Conservation (phyloP, 73 alveolate genomes). For the Paramecium primaurelia region DNA sequence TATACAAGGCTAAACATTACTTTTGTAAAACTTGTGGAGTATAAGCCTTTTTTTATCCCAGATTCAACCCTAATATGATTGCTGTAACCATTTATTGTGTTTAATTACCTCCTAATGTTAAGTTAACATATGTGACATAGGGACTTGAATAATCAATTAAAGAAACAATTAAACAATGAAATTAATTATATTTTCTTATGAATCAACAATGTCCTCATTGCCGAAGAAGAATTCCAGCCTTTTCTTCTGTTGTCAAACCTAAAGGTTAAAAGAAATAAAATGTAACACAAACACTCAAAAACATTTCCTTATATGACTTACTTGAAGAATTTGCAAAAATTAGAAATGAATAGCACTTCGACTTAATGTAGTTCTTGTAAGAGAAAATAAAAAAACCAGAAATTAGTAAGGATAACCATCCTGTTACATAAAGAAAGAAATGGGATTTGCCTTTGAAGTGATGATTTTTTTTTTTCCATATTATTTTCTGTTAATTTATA, state of each 20-base stretch:
- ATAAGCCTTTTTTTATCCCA: constrained; percentile 71
- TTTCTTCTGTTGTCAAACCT: background rate
- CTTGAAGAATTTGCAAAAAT: background rate
- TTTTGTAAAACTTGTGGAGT: constrained; percentile 84
- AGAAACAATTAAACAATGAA: background rate
- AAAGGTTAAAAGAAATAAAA: background rate
- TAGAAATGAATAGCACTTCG: background rate
- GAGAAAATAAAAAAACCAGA: background rate
- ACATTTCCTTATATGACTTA: background rate
- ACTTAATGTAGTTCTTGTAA: background rate
- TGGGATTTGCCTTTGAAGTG: constrained; percentile 15
- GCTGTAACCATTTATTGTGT: constrained; percentile 82
- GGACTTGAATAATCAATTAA: background rate
- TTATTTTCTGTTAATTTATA: background rate
- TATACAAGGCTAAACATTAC: constrained; percentile 63
- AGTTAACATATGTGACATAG: background rate
- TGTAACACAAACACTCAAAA: background rate
- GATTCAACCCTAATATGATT: constrained; percentile 79
- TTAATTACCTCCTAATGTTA: constrained; percentile 51
- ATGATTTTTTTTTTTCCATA: background rate
- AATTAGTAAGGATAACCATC: background rate
- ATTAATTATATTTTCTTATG: background rate
- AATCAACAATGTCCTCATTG: background rate
- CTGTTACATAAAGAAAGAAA: background rate
- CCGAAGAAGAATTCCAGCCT: background rate